Evolutionary conservation across 148 eudicot genomes (phyloP).

Genomic region (Fallopia convolvulus): DNA sequence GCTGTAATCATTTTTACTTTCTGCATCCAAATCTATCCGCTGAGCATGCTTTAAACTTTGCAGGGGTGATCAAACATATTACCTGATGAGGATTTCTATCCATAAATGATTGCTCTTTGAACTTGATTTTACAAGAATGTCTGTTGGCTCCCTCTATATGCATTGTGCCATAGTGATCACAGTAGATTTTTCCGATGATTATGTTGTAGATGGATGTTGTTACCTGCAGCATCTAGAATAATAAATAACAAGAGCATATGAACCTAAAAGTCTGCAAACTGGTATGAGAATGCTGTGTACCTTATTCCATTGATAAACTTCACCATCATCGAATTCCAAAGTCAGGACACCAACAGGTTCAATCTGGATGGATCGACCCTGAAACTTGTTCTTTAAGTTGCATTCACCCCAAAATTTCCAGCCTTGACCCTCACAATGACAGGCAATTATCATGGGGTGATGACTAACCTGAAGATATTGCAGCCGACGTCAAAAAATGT

Average conservation of each 20-base stretch:
- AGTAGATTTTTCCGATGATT: slow-evolving; percentile 78
- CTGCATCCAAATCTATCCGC: background rate
- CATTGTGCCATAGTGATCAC: slow-evolving; percentile 93
- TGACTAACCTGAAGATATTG: slow-evolving; percentile 49
- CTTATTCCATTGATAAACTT: slow-evolving; percentile 71
- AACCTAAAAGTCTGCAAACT: background rate
- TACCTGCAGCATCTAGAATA: slow-evolving; percentile 36
- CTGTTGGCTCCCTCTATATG: slow-evolving; percentile 63
- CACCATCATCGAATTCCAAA: slow-evolving; percentile 67
- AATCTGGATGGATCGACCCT: slow-evolving; percentile 75
- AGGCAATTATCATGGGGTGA: slow-evolving; percentile 37
- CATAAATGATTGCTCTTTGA: slow-evolving; percentile 84
- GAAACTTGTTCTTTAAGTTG: slow-evolving; percentile 56
- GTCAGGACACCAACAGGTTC: slow-evolving; percentile 64
- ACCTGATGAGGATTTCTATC: slow-evolving; percentile 93
- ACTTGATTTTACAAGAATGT: slow-evolving; percentile 87
- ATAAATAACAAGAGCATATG: background rate
- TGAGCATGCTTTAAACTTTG: background rate
- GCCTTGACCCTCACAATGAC: slow-evolving; percentile 13
- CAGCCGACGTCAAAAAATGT: background rate
- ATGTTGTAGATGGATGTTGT: slow-evolving; percentile 87
- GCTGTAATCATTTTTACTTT: background rate
- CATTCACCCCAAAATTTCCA: slow-evolving; percentile 74
- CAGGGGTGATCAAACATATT: background rate
- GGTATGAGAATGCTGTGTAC: slow-evolving; percentile 18